These are phyloP conservation scores for Melanomma pulvis-pyrius DNA, from an alignment of 495 filamentous ascomycete genomes.

Conservation along the genomic window DNA sequence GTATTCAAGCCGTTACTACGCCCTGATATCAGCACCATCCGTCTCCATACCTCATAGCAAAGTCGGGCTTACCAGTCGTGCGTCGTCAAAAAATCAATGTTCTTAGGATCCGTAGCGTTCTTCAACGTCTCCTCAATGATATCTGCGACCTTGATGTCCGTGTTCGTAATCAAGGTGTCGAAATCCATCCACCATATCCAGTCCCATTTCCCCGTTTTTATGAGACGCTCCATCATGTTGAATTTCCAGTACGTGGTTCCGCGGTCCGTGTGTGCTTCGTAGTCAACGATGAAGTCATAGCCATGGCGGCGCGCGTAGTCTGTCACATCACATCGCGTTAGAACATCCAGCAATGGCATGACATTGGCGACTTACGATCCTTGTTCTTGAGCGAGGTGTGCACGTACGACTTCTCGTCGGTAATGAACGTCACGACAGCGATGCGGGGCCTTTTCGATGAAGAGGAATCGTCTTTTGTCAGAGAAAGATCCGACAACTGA, in stretches of 20 bases:
- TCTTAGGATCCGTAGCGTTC: conserved; percentile 26
- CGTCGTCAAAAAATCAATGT: conserved; percentile 32
- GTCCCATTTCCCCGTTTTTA: conserved; percentile 35
- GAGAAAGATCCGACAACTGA: background rate
- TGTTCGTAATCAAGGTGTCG: conserved; percentile 35
- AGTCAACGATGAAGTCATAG: conserved; percentile 41
- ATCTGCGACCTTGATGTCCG: conserved; percentile 30
- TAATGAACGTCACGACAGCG: conserved; percentile 36
- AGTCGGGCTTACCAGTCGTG: conserved; percentile 36
- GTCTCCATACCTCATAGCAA: too few species aligned
- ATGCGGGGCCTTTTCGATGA: conserved; percentile 16
- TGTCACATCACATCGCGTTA: conserved; percentile 3
- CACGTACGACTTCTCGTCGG: conserved; percentile 34
- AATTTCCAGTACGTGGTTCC: conserved; percentile 37
- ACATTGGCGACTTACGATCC: conserved; percentile 20
- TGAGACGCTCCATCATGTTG: conserved; percentile 40
- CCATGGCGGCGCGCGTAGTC: conserved; percentile 37
- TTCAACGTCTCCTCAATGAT: conserved; percentile 36
- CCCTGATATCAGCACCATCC: background rate
- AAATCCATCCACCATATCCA: conserved; percentile 45
- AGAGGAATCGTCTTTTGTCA: background rate
- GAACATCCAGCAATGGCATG: too few species aligned
- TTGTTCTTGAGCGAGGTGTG: conserved; percentile 39
- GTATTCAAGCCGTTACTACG: conserved; percentile 43
- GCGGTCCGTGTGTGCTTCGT: conserved; percentile 29